Evolutionary conservation across 768 basidiomycete genomes (phyloP).

Genomic region (Kockovaella imperatae): DNA sequence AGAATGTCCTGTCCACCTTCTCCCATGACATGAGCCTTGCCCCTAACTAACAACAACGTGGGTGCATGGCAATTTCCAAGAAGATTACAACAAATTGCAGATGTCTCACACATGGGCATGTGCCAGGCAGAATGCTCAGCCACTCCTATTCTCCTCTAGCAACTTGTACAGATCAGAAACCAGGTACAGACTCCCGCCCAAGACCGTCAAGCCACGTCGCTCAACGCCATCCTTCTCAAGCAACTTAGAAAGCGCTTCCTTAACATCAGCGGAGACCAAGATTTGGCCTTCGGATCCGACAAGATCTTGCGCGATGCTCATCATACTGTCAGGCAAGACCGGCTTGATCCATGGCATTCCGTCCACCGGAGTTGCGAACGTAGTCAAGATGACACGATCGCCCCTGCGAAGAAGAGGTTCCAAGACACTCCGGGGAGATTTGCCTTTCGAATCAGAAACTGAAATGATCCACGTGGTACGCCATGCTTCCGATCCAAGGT

Average conservation of each 20-base stretch:
- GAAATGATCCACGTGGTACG: constrained; percentile 63
- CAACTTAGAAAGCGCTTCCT: constrained; percentile 55
- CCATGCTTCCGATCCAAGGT: constrained; percentile 21
- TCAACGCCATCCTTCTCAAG: constrained; percentile 46
- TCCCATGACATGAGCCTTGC: too few species aligned
- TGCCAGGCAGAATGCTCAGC: background rate
- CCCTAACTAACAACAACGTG: too few species aligned
- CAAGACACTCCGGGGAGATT: constrained; percentile 65
- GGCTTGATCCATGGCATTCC: constrained; percentile 92
- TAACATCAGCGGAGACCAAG: constrained; percentile 28
- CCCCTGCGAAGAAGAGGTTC: constrained; percentile 55
- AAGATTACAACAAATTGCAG: too few species aligned
- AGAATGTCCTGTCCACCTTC: too few species aligned
- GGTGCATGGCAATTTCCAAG: too few species aligned
- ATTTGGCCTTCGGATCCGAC: constrained; percentile 9
- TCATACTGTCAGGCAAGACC: constrained; percentile 47
- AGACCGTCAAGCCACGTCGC: constrained; percentile 53
- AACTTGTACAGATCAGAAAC: constrained; percentile 85
- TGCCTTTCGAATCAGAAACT: constrained; percentile 80
- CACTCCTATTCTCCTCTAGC: background rate
- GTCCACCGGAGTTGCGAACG: constrained; percentile 53
- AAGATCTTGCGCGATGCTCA: constrained; percentile 27
- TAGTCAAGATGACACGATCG: constrained; percentile 37
- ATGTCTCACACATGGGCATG: too few species aligned
- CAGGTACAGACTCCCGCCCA: constrained; percentile 89